Evolutionary conservation across 1,284 basidiomycete genomes (phyloP), one percentile per base, ranked within the genome.

Genomic region (Thelephora terrestris): DNA sequence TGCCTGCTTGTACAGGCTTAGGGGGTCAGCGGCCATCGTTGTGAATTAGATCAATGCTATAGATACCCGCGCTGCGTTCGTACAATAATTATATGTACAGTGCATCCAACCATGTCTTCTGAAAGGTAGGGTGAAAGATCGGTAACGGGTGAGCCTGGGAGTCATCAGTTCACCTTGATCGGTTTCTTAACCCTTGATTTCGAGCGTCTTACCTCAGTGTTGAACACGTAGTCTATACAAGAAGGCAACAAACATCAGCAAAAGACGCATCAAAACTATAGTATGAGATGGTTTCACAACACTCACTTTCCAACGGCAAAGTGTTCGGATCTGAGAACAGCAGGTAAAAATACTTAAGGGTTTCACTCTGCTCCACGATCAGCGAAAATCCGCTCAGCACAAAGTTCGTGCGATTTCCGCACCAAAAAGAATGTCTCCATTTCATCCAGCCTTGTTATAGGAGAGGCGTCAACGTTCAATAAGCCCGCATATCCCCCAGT

Each of bases 351-450:
- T 99, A 99, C 65, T 99, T 98, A 50, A 98, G 68, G 5, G 93
- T 97, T 67, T 97, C 93, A 58, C 85, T 85, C 81, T 85, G 62
- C 48, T 38, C 50, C 35, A 35, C 35, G 29, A 53, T 39, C 47
- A 53, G 21, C 43, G 14, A 32, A 20, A 40, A 47, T 17, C 53
- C 16, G 24, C 27, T 7, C 29, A 37, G 27, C 20, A 18, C 16
- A 18, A 21, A 32, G 16, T 9, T 43, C 23, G 12, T 37, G 10
- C 16, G 27, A 14, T 9, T 17, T 29, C 9, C 80, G 50, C 49
- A 86, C 86, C 73, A 94, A 72, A 67, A 91, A 79, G 71, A 95
- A 96, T 16, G 94, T 95, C 69, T 97, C 94, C 91, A 96, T 96
- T 63, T 88, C 85, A 66, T 97, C 91, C 51, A 91, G 81, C 51